These are phyloP conservation scores for Leccinum uliginosum DNA, from an alignment of 768 basidiomycete genomes.

Conservation along the genomic window DNA sequence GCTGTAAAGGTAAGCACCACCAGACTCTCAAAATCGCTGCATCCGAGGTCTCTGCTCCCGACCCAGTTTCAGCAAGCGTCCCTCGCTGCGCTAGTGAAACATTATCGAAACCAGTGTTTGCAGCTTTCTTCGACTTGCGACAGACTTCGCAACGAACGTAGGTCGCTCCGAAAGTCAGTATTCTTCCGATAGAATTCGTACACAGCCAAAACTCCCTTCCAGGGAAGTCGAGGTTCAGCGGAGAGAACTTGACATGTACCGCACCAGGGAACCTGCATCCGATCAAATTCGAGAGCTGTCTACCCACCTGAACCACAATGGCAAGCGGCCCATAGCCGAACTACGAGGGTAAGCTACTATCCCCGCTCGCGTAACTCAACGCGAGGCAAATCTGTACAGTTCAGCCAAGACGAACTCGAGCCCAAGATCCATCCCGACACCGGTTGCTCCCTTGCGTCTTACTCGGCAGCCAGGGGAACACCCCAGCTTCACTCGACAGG, in stretches of 20 bases:
- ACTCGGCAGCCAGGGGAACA: conserved; percentile 64
- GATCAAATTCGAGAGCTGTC: conserved; percentile 32
- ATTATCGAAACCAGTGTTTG: conserved; percentile 54
- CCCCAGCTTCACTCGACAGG: conserved; percentile 29
- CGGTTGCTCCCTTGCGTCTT: conserved; percentile 58
- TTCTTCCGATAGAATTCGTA: neutral
- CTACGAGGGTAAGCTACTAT: conserved; percentile 36
- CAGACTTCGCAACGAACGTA: conserved; percentile 36
- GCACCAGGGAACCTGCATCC: conserved; percentile 28
- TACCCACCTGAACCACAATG: conserved; percentile 46
- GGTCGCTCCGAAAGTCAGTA: conserved; percentile 50
- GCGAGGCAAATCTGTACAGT: conserved; percentile 7
- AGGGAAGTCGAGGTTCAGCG: conserved; percentile 50
- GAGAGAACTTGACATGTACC: conserved; percentile 48
- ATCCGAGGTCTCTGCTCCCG: neutral
- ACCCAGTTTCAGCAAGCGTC: conserved; percentile 75
- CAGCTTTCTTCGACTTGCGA: conserved; percentile 38
- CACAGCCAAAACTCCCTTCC: conserved; percentile 2
- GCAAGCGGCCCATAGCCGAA: conserved; percentile 59
- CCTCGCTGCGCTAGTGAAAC: conserved; percentile 62
- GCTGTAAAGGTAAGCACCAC: conserved; percentile 53
- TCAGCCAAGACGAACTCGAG: conserved; percentile 47
- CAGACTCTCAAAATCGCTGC: no score
- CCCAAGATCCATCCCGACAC: conserved; percentile 53
- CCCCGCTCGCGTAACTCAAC: neutral